These are phyloP conservation scores for Alternaria hordeiaustralica DNA, from an alignment of 2,329 filamentous ascomycete genomes.

Conservation along the genomic window DNA sequence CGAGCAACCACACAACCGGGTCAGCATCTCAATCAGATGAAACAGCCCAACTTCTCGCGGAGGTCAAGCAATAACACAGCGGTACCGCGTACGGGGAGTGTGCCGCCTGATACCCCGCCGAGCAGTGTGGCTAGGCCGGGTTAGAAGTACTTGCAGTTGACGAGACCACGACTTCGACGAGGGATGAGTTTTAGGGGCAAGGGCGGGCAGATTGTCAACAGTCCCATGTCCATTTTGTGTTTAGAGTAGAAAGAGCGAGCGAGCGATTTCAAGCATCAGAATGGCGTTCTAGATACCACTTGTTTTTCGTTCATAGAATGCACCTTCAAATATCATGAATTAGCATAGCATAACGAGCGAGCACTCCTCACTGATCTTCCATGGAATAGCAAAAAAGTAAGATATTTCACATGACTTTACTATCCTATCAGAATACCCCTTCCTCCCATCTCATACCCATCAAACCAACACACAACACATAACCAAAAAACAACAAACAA, in stretches of 20 bases:
- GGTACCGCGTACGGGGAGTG: conserved; percentile 22
- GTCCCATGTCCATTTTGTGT: too few relatives aligned
- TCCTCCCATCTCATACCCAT: not conserved
- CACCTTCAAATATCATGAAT: not conserved
- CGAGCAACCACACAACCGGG: conserved; percentile 41
- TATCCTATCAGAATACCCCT: not conserved
- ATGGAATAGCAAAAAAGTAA: not conserved
- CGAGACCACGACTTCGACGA: not conserved
- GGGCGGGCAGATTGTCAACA: not conserved
- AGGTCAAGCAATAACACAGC: not conserved
- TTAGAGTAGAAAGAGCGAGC: too few relatives aligned
- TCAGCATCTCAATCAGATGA: conserved; percentile 28
- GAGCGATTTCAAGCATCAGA: not conserved
- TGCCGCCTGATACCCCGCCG: conserved; percentile 36
- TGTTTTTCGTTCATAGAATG: not conserved
- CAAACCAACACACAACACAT: not conserved
- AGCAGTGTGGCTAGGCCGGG: conserved; percentile 24
- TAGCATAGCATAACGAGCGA: conserved; percentile 6
- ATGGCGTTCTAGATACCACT: conserved; percentile 11
- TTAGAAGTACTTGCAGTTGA: not conserved
- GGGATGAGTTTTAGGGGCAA: not conserved
- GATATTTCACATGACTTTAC: not conserved
- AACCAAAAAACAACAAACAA: not conserved
- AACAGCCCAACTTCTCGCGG: conserved; percentile 19
- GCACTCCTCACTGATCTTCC: not conserved